phyloP scores from a whole-genome alignment of 116 monocot genomes.

The Trichopus zeylanicus region DNA sequence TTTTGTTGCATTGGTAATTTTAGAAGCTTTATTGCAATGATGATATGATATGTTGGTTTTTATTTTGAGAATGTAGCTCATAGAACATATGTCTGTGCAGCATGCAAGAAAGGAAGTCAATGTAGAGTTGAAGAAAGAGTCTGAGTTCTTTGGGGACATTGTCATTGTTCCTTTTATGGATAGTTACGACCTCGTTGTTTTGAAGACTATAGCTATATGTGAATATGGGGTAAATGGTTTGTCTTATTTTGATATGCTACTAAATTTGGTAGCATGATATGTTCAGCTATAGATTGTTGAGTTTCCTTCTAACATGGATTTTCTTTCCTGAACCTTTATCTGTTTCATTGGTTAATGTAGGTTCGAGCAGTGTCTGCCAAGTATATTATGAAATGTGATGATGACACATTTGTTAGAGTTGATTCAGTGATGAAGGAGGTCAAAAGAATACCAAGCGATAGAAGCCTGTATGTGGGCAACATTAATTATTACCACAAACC shows the following conservation, averaged over 20 bases:
- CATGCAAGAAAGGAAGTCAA: conserved; percentile 77
- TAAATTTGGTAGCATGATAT: too few relatives aligned
- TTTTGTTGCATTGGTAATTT: conserved; percentile 66
- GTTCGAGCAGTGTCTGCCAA: conserved; percentile 48
- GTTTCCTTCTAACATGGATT: background rate
- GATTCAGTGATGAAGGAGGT: conserved; percentile 64
- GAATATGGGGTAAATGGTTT: conserved; percentile 56
- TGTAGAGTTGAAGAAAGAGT: conserved; percentile 63
- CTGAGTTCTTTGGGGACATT: conserved; percentile 70
- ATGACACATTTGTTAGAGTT: conserved; percentile 89
- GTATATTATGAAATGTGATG: conserved; percentile 98
- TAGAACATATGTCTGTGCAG: conserved; percentile 15
- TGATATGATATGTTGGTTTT: background rate
- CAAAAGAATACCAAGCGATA: conserved; percentile 36
- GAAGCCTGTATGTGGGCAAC: conserved; percentile 79
- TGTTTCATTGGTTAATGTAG: conserved; percentile 18
- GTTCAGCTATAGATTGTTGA: too few relatives aligned
- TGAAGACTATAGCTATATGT: conserved; percentile 73
- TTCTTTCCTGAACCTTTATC: conserved; percentile 7
- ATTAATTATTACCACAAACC: conserved; percentile 93
- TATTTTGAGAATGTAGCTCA: background rate
- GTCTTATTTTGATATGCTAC: background rate
- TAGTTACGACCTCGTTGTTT: conserved; percentile 75
- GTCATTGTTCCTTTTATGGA: conserved; percentile 72
- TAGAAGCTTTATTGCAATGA: background rate